Evolutionary conservation across 2,329 filamentous ascomycete genomes (phyloP), one percentile per base, ranked within the genome.

Genomic region (Xylariaceae sp.): DNA sequence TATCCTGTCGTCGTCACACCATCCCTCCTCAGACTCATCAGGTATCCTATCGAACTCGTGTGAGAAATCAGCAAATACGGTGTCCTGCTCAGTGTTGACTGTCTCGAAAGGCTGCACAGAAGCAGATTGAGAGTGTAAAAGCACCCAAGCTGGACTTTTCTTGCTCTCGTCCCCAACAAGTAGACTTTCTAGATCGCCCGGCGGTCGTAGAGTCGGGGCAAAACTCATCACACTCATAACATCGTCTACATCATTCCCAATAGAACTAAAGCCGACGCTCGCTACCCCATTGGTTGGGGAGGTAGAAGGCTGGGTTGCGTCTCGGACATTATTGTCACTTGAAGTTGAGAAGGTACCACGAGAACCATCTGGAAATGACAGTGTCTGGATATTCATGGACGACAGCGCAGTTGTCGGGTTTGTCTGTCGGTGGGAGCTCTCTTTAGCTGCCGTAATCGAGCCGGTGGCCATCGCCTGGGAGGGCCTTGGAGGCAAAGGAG

Each of bases 351-450:
- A 88, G 1, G 83, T 87, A 40, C 89, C 87, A 56, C 85, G 80
- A 19, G 84, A 84, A 56, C 84, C 86, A 70, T 91, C 89, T 10
- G 85, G 86, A 60, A 89, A 88, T 1, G 87, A 86, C 48, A 93
- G 80, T 0, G 89, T 90, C 65, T 91, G 89, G 52, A 93, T 88
- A 63, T 93, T 92, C 59, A 92, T 82, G 16, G 91, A 83, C 0
- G 91, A 93, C 14, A 98, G 70, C 9, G 92, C 92, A 0, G 92
- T 97, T 2, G 93, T 97, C 46, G 93, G 86, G 56, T 85, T 86
- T 1, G 89, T 86, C 61, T 77, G 79, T 52, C 79, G 68, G 2
- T 66, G 65, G 40, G 72, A 74, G 60, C 73, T 73, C 64, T 75
- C 73, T 53, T 63, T 49, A 50, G 52, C 7, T 18, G 42, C 23